Evolutionary conservation across 2,329 filamentous ascomycete species (phyloP).

Genomic region (Sclerotiophoma versabilis): DNA sequence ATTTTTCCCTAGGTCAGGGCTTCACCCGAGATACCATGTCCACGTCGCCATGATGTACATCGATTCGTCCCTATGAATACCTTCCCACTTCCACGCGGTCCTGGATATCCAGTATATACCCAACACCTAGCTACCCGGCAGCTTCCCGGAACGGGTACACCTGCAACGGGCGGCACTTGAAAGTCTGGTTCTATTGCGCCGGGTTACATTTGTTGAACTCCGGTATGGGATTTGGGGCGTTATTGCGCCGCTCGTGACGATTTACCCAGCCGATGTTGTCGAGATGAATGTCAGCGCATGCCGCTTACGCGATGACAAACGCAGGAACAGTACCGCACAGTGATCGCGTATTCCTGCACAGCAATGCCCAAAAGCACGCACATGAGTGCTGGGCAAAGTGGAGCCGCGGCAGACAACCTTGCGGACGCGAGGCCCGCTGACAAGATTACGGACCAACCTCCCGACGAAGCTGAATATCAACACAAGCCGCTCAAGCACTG

Average conservation of each 20-base stretch:
- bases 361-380: too few relatives aligned
- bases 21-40: background rate
- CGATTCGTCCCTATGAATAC: background rate
- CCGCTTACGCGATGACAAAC: background rate
- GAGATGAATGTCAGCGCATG: background rate
- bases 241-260: background rate
- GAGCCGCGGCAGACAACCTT: too few relatives aligned
- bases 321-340: too few relatives aligned
- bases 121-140: background rate
- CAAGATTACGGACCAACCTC: too few relatives aligned
- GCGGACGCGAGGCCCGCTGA: too few relatives aligned
- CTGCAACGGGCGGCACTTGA: background rate
- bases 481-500: slow-evolving; percentile 1
- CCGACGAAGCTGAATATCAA: background rate
- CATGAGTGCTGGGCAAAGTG: too few relatives aligned
- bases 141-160: background rate
- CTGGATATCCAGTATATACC: background rate
- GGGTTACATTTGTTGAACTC: background rate
- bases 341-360: too few relatives aligned
- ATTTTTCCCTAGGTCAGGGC: background rate
- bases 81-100: background rate
- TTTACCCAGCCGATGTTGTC: background rate
- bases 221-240: background rate
- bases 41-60: background rate
- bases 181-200: background rate